These are phyloP conservation scores for Ustilago crameri DNA, from an alignment of 1,284 basidiomycete genomes.

Conservation along the genomic window DNA sequence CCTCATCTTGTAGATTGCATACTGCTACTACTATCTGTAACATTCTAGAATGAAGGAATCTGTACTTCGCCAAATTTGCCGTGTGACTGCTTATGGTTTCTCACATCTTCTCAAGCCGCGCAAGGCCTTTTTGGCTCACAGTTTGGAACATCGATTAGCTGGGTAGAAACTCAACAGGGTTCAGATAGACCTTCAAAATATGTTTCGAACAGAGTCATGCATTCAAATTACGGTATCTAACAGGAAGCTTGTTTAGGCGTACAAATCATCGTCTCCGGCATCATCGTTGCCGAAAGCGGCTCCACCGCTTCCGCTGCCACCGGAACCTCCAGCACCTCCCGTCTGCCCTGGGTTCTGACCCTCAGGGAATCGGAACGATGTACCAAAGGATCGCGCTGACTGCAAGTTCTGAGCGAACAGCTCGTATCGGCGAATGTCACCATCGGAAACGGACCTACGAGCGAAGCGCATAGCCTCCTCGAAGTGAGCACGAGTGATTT, in stretches of 20 bases:
- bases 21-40: too few relatives aligned
- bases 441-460: constrained; percentile 70
- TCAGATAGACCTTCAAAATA: too few relatives aligned
- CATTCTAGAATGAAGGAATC: too few relatives aligned
- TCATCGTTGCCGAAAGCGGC: constrained; percentile 81
- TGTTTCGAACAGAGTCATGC: not conserved
- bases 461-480: constrained; percentile 94
- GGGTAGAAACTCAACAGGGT: too few relatives aligned
- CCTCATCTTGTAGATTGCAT: too few relatives aligned
- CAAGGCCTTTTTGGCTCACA: too few relatives aligned
- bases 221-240: not conserved
- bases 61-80: too few relatives aligned
- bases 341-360: constrained; percentile 56
- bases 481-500: constrained; percentile 82
- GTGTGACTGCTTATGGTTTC: too few relatives aligned
- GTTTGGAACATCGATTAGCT: too few relatives aligned
- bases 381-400: constrained; percentile 73
- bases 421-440: constrained; percentile 88
- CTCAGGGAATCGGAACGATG: constrained; percentile 97
- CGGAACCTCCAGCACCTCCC: constrained; percentile 41
- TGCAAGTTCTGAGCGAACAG: constrained; percentile 67
- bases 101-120: too few relatives aligned
- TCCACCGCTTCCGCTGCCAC: constrained; percentile 73
- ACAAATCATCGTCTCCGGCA: constrained; percentile 78
- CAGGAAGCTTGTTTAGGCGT: constrained; percentile 25